A percentile compares a stretch with the other conserved stretches of the same genome.
Evolutionary conservation across 2,329 filamentous ascomycete genomes (phyloP).

Genomic region (Alternaria dauci): DNA sequence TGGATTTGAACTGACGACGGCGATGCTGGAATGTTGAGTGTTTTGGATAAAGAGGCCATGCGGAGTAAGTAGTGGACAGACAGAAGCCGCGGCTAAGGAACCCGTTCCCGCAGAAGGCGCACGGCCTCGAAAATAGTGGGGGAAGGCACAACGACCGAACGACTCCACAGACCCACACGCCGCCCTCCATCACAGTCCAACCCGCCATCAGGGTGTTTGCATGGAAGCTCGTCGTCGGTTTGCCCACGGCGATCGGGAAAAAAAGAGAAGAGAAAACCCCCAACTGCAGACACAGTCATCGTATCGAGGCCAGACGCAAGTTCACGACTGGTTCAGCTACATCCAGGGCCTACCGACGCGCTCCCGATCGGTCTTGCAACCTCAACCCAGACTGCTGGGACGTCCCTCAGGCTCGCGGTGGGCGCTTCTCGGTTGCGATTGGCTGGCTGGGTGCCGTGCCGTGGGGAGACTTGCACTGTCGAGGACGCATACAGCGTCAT

Average conservation of each 20-base stretch:
- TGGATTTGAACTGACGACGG: not conserved
- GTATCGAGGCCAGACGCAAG: not conserved
- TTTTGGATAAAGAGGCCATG: not conserved
- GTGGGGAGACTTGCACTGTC: slow-evolving; percentile 41
- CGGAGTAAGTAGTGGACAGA: slow-evolving; percentile 6
- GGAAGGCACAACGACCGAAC: slow-evolving; percentile 16
- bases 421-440: slow-evolving; percentile 36
- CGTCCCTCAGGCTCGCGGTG: slow-evolving; percentile 33
- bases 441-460: slow-evolving; percentile 33
- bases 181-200: slow-evolving; percentile 15
- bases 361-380: slow-evolving; percentile 35
- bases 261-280: not conserved
- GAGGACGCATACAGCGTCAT: slow-evolving; percentile 43
- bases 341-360: slow-evolving; percentile 18
- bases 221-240: slow-evolving; percentile 1
- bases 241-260: slow-evolving; percentile 6
- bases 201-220: slow-evolving; percentile 26
- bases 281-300: not conserved
- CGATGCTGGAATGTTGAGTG: not conserved
- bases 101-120: slow-evolving; percentile 21
- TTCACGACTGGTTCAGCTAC: slow-evolving; percentile 14
- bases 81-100: slow-evolving; percentile 11
- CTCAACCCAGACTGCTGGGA: slow-evolving; percentile 35
- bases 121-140: slow-evolving; percentile 26
- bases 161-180: slow-evolving; percentile 16